A percentile compares a stretch with the other conserved stretches of the same genome.
These are phyloP conservation scores for Cicer arietinum DNA, from an alignment of 306 rosid genomes.

Conservation along the genomic window DNA sequence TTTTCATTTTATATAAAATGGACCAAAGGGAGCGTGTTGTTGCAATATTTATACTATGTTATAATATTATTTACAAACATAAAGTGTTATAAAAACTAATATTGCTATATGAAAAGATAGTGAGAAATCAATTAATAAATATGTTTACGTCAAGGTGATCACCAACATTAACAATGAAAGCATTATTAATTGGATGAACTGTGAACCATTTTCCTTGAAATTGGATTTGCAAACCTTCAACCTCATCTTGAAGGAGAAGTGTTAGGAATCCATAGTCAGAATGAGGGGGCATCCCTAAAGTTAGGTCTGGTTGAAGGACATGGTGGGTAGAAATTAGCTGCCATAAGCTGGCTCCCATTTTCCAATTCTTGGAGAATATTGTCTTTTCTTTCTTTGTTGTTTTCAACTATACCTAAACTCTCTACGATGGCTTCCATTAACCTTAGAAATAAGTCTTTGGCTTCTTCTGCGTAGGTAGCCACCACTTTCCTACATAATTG, in stretches of 20 bases:
- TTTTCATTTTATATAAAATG: no score
- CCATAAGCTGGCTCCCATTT: conserved; percentile 89
- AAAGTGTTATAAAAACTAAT: no score
- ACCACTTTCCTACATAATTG: conserved; percentile 52
- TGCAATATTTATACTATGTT: no score
- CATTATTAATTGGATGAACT: conserved; percentile 71
- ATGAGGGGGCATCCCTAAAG: conserved; percentile 93
- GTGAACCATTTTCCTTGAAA: conserved; percentile 74
- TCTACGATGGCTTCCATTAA: conserved; percentile 71
- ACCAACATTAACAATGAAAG: conserved; percentile 85
- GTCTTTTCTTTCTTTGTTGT: conserved; percentile 42
- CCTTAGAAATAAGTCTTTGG: conserved; percentile 56
- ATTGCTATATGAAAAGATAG: no score
- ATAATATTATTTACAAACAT: no score
- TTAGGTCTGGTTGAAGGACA: conserved; percentile 92
- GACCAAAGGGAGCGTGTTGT: no score
- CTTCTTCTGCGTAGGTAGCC: conserved; percentile 71
- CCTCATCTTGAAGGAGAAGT: conserved; percentile 80
- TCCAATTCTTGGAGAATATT: conserved; percentile 55
- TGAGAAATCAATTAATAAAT: not conserved
- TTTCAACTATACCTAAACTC: conserved; percentile 62
- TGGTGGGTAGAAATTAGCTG: conserved; percentile 80
- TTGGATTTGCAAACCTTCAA: conserved; percentile 80
- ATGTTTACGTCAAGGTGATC: conserved; percentile 85
- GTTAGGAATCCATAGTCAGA: conserved; percentile 95